A percentile compares a stretch with the other conserved stretches of the same genome.
Evolutionary conservation across 371 early-diverging fungal species (phyloP).

Genomic region (Rhizopus sp.): DNA sequence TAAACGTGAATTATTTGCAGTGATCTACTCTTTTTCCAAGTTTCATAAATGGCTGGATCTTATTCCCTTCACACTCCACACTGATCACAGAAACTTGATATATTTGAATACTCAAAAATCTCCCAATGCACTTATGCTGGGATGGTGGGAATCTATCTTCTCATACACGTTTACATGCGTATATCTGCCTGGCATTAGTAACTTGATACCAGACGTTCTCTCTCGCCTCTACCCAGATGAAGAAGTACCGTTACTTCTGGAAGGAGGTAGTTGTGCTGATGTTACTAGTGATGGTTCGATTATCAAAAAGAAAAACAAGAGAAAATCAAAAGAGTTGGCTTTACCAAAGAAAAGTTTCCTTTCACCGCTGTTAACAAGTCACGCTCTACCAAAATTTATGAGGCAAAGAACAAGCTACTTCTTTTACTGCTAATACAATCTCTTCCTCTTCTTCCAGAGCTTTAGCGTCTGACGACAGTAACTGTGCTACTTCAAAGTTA

Average conservation of each 20-base stretch:
- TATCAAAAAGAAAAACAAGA: neutral
- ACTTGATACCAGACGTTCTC: constrained; percentile 14
- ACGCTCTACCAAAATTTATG: neutral
- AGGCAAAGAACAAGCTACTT: too few species aligned
- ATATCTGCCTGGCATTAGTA: constrained; percentile 14
- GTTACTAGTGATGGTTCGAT: neutral
- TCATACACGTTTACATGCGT: constrained; percentile 10
- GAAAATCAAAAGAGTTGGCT: neutral
- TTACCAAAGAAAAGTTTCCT: neutral
- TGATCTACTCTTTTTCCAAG: constrained; percentile 16
- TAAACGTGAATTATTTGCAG: constrained; percentile 14
- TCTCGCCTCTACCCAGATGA: constrained; percentile 8
- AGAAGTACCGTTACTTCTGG: constrained; percentile 5
- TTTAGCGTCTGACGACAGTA: too few species aligned
- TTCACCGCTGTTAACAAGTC: neutral
- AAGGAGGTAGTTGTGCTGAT: neutral
- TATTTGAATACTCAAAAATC: constrained; percentile 20
- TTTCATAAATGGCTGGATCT: constrained; percentile 30
- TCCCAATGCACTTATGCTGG: constrained; percentile 11
- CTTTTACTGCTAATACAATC: too few species aligned
- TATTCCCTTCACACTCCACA: constrained; percentile 5
- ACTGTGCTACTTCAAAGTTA: neutral
- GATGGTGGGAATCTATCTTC: constrained; percentile 22
- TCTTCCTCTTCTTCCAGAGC: too few species aligned
- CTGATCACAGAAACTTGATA: constrained; percentile 20